Evolutionary conservation across 306 rosid species (phyloP).

Genomic region (Gynostemma pentaphyllum): DNA sequence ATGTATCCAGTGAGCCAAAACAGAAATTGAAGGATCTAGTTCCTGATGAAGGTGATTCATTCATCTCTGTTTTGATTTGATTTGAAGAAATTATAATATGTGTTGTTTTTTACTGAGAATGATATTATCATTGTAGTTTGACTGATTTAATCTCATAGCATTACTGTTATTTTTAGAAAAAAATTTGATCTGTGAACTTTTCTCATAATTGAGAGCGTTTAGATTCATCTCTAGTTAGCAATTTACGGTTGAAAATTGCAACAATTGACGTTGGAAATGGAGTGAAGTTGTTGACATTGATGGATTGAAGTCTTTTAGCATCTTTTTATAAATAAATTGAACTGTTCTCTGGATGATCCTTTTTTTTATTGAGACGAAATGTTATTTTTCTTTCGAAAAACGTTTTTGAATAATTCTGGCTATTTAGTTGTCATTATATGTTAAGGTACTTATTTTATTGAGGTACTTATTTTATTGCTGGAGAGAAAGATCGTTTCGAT

Average conservation of each 20-base stretch:
- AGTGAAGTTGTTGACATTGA: background rate
- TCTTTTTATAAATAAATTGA: background rate
- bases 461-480: too few species aligned
- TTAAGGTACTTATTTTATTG: too few species aligned
- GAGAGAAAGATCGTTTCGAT: background rate
- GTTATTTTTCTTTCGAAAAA: background rate
- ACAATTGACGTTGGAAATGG: background rate
- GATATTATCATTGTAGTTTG: background rate
- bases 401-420: too few species aligned
- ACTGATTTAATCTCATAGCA: background rate
- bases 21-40: conserved; percentile 35
- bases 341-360: background rate
- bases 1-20: conserved; percentile 37
- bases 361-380: background rate
- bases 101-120: background rate
- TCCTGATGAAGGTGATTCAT: conserved; percentile 34
- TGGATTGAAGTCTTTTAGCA: background rate
- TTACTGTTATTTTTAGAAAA: background rate
- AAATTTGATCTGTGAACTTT: background rate
- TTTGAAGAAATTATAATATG: background rate
- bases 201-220: background rate
- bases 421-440: too few species aligned
- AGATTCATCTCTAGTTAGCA: background rate
- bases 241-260: background rate
- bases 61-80: background rate